A percentile compares a stretch with the other conserved stretches of the same genome.
Conservation (phyloP, 108 stramenopile genomes). For the Stephanodiscus minutulus region DNA sequence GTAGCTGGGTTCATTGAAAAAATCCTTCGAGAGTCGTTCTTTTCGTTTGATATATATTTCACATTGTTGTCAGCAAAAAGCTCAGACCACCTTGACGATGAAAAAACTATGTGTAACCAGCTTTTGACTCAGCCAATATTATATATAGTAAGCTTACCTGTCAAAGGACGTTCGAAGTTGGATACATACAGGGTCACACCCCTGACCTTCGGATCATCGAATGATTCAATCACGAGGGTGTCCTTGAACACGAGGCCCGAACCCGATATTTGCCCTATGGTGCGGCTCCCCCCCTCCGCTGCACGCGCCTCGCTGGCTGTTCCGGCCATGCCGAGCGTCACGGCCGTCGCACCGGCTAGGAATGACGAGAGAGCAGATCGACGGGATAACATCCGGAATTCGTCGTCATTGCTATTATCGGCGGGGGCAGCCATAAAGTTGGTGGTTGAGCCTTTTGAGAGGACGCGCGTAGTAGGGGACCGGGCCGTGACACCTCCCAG, state of each 20-base stretch:
- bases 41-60: background rate
- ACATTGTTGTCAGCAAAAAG: background rate
- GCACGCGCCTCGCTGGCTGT: constrained; percentile 42
- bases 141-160: constrained; percentile 11
- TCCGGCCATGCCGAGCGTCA: background rate
- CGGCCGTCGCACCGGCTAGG: constrained; percentile 13
- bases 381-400: constrained; percentile 15
- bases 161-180: constrained; percentile 91
- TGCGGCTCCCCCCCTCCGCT: constrained; percentile 40
- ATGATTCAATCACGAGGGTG: constrained; percentile 74
- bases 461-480: background rate
- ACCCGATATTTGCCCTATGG: constrained; percentile 74
- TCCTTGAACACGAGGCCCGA: constrained; percentile 91
- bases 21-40: constrained; percentile 75
- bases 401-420: background rate
- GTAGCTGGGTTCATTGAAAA: constrained; percentile 86
- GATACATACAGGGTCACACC: constrained; percentile 83
- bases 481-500: background rate
- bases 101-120: background rate
- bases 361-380: constrained; percentile 34
- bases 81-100: background rate
- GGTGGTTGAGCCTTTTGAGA: background rate
- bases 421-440: background rate
- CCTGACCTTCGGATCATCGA: constrained; percentile 86
- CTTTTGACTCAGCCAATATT: too few species aligned